Percentiles rank a stretch among this genome's conserved stretches.
These are phyloP conservation scores for Betula pendula DNA, from an alignment of 306 rosid species.

Conservation along the genomic window DNA sequence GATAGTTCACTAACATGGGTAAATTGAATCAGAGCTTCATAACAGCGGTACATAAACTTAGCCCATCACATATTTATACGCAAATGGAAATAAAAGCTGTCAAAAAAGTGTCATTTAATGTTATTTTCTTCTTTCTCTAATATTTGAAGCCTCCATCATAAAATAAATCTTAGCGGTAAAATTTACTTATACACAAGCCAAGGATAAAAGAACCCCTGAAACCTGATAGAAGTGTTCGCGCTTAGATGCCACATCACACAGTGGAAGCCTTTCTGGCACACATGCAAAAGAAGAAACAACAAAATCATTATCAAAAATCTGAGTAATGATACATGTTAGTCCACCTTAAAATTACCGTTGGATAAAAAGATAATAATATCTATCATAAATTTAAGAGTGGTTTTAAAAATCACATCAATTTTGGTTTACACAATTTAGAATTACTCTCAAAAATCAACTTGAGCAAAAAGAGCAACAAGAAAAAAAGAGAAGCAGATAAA, in stretches of 20 bases:
- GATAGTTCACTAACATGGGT: not conserved
- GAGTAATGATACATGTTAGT: too few species aligned
- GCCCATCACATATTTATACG: not conserved
- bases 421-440: too few species aligned
- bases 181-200: not conserved
- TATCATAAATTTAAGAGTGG: too few species aligned
- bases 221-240: slow-evolving; percentile 88
- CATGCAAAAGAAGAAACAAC: slow-evolving; percentile 14
- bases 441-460: not conserved
- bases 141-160: not conserved
- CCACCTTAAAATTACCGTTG: too few species aligned
- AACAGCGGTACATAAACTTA: not conserved
- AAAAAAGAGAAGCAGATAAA: slow-evolving; percentile 21
- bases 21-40: not conserved
- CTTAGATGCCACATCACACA: slow-evolving; percentile 71
- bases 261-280: slow-evolving; percentile 65
- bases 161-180: not conserved
- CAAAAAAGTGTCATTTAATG: not conserved
- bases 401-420: too few species aligned
- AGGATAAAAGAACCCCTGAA: slow-evolving; percentile 5
- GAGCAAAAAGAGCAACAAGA: slow-evolving; percentile 14
- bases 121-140: not conserved
- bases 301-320: not conserved
- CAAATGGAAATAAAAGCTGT: not conserved
- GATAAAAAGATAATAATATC: too few species aligned